A percentile compares a stretch with the other conserved stretches of the same genome.
Evolutionary conservation across 106 monocot species (phyloP).

Genomic region (Apostasia ramifera): DNA sequence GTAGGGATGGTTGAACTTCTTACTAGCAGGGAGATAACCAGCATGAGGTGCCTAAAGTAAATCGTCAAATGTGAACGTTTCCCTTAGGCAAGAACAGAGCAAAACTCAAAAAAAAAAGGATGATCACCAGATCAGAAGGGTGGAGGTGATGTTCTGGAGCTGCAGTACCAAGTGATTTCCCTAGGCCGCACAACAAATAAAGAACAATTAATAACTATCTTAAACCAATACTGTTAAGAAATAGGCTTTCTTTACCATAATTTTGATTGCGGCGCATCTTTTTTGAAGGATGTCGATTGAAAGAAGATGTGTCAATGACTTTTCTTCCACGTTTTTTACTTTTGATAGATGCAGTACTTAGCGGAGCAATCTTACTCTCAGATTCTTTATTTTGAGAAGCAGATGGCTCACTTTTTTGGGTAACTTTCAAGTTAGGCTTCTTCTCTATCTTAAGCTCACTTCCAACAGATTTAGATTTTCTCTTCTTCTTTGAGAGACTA

Average conservation of each 20-base stretch:
- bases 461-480: slow-evolving; percentile 10
- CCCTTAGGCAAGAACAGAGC: background rate
- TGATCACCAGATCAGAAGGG: slow-evolving; percentile 32
- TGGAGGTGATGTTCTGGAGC: slow-evolving; percentile 15
- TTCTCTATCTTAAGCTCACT: slow-evolving; percentile 9
- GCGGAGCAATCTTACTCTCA: slow-evolving; percentile 1
- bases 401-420: slow-evolving; percentile 7
- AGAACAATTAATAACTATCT: background rate
- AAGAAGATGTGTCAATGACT: slow-evolving; percentile 3
- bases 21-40: slow-evolving; percentile 35
- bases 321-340: slow-evolving; percentile 18
- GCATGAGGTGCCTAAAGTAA: slow-evolving; percentile 41
- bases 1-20: slow-evolving; percentile 15
- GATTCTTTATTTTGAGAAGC: slow-evolving; percentile 10
- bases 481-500: slow-evolving; percentile 13
- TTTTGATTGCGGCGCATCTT: slow-evolving; percentile 21
- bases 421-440: slow-evolving; percentile 8
- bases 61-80: background rate
- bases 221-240: background rate
- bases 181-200: slow-evolving; percentile 6
- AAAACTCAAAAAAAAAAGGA: slow-evolving; percentile 2
- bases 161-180: slow-evolving; percentile 10
- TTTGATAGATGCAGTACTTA: slow-evolving; percentile 1
- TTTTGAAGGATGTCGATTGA: slow-evolving; percentile 18
- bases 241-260: slow-evolving; percentile 2